Evolutionary conservation across 2,329 filamentous ascomycete species (phyloP).

Genomic region (Exutisphaerella laricina): DNA sequence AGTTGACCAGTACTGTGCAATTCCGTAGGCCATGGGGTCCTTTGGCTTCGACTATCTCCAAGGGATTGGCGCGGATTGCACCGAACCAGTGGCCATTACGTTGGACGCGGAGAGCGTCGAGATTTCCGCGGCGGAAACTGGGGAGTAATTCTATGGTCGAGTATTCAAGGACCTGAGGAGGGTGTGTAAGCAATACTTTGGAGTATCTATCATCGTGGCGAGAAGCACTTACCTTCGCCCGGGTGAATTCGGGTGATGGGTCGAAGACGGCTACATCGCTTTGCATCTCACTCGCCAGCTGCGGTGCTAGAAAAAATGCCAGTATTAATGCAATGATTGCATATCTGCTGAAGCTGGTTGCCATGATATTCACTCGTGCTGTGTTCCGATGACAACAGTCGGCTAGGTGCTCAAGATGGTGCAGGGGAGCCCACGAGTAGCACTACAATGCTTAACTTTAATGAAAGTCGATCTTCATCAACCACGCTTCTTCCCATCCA

Average conservation of each 20-base stretch:
- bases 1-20: slow-evolving; percentile 7
- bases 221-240: slow-evolving; percentile 4
- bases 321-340: slow-evolving; percentile 4
- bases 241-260: slow-evolving; percentile 5
- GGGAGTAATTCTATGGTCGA: slow-evolving; percentile 6
- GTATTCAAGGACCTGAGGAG: slow-evolving; percentile 5
- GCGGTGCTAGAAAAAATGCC: slow-evolving; percentile 10
- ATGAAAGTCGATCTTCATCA: too few species aligned
- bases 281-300: slow-evolving; percentile 6
- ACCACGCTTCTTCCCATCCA: too few species aligned
- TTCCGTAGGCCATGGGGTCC: neutral
- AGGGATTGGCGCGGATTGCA: slow-evolving; percentile 7
- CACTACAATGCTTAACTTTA: too few species aligned
- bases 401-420: too few species aligned
- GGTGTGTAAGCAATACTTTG: neutral
- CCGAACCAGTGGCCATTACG: slow-evolving; percentile 9
- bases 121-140: slow-evolving; percentile 4
- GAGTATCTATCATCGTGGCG: too few species aligned
- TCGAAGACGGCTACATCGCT: slow-evolving; percentile 3
- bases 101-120: slow-evolving; percentile 10
- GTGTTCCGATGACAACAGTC: too few species aligned
- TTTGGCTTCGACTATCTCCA: slow-evolving; percentile 7
- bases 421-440: too few species aligned
- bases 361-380: slow-evolving; percentile 1
- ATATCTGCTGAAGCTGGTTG: slow-evolving; percentile 4